Evolutionary conservation across 306 rosid genomes (phyloP).

Genomic region (Fragaria iinumae): DNA sequence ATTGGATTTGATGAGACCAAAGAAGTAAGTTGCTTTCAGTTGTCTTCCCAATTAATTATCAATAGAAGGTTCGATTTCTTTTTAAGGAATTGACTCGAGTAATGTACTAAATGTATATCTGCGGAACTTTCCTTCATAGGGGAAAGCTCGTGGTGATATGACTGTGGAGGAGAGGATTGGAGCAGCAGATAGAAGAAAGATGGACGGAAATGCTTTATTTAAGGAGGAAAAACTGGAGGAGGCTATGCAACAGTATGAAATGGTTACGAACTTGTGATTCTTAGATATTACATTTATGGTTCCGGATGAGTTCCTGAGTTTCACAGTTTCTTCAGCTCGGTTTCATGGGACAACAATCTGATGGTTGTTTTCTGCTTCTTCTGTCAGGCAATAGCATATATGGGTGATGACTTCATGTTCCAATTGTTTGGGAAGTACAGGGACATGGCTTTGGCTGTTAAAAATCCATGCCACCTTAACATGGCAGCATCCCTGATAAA

Average conservation of each 20-base stretch:
- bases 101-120: slow-evolving; percentile 32
- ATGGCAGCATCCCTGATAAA: slow-evolving; percentile 83
- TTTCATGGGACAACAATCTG: slow-evolving; percentile 16
- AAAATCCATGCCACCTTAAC: slow-evolving; percentile 97
- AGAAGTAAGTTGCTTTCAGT: slow-evolving; percentile 52
- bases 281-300: slow-evolving; percentile 22
- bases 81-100: slow-evolving; percentile 15
- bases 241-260: slow-evolving; percentile 99
- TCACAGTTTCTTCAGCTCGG: background rate
- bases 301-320: slow-evolving; percentile 9
- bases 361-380: background rate
- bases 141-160: slow-evolving; percentile 92
- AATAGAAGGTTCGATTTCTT: background rate
- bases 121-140: slow-evolving; percentile 38
- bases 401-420: slow-evolving; percentile 98
- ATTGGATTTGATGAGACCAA: slow-evolving; percentile 88
- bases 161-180: slow-evolving; percentile 96
- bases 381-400: slow-evolving; percentile 80
- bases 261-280: slow-evolving; percentile 60
- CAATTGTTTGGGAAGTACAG: slow-evolving; percentile 88
- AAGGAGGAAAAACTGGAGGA: slow-evolving; percentile 88
- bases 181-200: slow-evolving; percentile 80
- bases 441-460: slow-evolving; percentile 92
- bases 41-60: background rate
- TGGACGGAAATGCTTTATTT: slow-evolving; percentile 87